Evolutionary conservation across 129 eudicot species (phyloP), one percentile per base, ranked within the genome.

Genomic region (Escallonia herrerae): DNA sequence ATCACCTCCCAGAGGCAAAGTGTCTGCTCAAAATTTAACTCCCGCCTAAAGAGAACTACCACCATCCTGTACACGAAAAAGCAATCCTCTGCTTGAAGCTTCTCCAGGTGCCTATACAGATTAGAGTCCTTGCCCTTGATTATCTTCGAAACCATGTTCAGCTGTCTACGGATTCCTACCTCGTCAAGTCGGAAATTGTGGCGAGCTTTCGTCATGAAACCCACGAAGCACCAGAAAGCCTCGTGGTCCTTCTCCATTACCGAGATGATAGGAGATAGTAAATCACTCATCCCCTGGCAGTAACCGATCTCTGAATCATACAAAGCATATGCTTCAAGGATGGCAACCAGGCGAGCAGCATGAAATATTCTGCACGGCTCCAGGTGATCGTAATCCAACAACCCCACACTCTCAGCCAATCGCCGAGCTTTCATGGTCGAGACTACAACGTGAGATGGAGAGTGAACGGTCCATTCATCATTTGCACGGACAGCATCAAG

Each of bases 221-320:
- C 93, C 13, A 82, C 96, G 53, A 89, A 89, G 72, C 96, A 89
- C 89, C 96, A 80, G 70, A 85, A 89, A 5, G 96, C 96, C 54
- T 76, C 84, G 43, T 82, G 68, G 72, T 89, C 96, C 22, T 89
- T 84, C 60, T 80, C 87, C 4, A 85, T 81, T 37, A 89, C 93
- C 3, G 96, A 80, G 40, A 89, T 71, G 0, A 89, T 85, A 12
- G 96, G 96, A 7, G 96, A 85, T 5, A 89, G 96, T 44, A 89
- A 67, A 69, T 89, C 96, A 43, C 93, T 85, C 96, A 89, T 89
- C 46, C 96, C 96, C 66, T 89, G 96, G 66, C 96, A 89, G 71
- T 89, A 89, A 7, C 96, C 96, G 5, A 78, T 89, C 44, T 89
- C 96, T 1, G 87, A 12, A 62, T 89, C 96, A 12, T 80, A 80